Conservation (phyloP, 768 basidiomycete species). For the Termitomyces sp. region DNA sequence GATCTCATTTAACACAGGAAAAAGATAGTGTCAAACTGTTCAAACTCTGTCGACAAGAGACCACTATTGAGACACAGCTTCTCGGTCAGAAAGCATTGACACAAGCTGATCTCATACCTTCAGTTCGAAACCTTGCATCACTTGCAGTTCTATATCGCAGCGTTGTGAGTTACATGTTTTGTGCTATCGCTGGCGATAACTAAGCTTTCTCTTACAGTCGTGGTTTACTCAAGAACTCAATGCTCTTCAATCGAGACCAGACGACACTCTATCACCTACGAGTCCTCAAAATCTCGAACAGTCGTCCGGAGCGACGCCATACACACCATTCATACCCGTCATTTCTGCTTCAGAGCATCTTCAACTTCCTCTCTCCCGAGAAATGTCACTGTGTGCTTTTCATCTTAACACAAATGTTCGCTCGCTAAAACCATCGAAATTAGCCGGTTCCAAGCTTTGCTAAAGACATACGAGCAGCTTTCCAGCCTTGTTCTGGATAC, state of each 20-base stretch:
- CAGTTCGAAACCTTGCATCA: slow-evolving; percentile 65
- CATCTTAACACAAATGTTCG: neutral
- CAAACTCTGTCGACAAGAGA: slow-evolving; percentile 71
- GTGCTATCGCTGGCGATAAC: neutral
- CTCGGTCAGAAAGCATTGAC: slow-evolving; percentile 48
- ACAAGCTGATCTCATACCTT: slow-evolving; percentile 63
- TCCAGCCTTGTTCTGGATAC: slow-evolving; percentile 83
- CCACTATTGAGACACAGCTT: slow-evolving; percentile 67
- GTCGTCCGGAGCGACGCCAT: slow-evolving; percentile 39
- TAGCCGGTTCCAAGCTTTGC: slow-evolving; percentile 87
- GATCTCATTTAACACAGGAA: slow-evolving; percentile 24
- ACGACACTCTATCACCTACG: slow-evolving; percentile 48
- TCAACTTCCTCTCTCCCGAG: slow-evolving; percentile 71
- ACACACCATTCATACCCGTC: slow-evolving; percentile 41
- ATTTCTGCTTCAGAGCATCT: slow-evolving; percentile 42
- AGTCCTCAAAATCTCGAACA: slow-evolving; percentile 46
- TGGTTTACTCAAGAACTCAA: slow-evolving; percentile 82
- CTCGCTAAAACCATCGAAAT: neutral
- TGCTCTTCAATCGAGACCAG: slow-evolving; percentile 55
- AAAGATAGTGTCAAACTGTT: slow-evolving; percentile 34
- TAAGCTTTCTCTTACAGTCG: slow-evolving; percentile 36
- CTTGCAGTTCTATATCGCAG: slow-evolving; percentile 81
- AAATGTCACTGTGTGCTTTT: slow-evolving; percentile 77
- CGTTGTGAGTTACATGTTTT: slow-evolving; percentile 51
- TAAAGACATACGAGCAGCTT: slow-evolving; percentile 88